Conservation (phyloP, 768 basidiomycete species). For the Rhizopogon rudus region DNA sequence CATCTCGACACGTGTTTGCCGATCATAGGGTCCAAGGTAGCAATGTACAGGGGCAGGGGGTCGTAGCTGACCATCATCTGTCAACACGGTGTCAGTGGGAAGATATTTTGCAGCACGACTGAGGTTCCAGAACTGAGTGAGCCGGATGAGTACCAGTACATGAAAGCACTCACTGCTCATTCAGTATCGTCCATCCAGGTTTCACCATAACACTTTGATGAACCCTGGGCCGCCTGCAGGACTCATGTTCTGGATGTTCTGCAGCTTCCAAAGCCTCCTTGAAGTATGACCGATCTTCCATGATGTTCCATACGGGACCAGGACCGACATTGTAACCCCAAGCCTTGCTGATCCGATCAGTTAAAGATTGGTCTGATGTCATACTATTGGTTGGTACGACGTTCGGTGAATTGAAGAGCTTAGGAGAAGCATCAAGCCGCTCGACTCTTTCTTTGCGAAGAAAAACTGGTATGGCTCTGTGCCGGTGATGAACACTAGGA, state of each 20-base stretch:
- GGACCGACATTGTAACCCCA: slow-evolving; percentile 73
- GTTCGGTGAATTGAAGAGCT: slow-evolving; percentile 40
- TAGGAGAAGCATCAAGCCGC: slow-evolving; percentile 48
- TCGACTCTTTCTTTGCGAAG: slow-evolving; percentile 48
- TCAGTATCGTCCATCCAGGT: slow-evolving; percentile 42
- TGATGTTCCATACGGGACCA: slow-evolving; percentile 75
- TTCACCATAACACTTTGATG: slow-evolving; percentile 40
- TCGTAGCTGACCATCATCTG: slow-evolving; percentile 44
- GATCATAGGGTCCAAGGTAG: slow-evolving; percentile 58
- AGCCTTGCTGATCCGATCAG: slow-evolving; percentile 55
- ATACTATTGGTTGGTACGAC: slow-evolving; percentile 51
- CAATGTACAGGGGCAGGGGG: slow-evolving; percentile 56
- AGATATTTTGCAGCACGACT: slow-evolving; percentile 59
- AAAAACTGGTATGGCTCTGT: slow-evolving; percentile 61
- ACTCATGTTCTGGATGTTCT: slow-evolving; percentile 36
- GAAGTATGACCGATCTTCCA: slow-evolving; percentile 75
- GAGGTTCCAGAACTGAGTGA: not conserved
- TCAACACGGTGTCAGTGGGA: slow-evolving; percentile 47
- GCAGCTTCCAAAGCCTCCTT: slow-evolving; percentile 48
- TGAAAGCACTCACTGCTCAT: slow-evolving; percentile 39
- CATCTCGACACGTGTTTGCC: slow-evolving; percentile 46
- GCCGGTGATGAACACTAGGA: slow-evolving; percentile 68
- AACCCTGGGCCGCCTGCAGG: slow-evolving; percentile 54
- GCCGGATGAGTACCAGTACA: not conserved
- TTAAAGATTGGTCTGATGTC: slow-evolving; percentile 41